Evolutionary conservation across 2,329 filamentous ascomycete species (phyloP), one percentile per base, ranked within the genome.

Genomic region (Claviceps sorghi): DNA sequence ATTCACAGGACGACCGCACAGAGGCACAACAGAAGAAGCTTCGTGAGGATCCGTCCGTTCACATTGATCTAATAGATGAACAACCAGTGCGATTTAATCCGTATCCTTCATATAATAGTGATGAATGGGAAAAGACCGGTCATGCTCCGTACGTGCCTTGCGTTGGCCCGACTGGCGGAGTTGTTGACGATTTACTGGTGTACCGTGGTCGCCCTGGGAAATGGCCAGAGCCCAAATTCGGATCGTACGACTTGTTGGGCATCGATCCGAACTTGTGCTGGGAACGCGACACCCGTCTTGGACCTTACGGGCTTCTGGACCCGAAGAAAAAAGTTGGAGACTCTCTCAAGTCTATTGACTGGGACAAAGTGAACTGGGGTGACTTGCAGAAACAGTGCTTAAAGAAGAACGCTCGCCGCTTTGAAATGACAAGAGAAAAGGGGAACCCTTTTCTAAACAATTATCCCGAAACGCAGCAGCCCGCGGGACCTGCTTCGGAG

Each of bases 331-430:
- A 75, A 51, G 67, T 72, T 3, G 65, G 64, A 55, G 65, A 62
- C 13, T 60, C 65, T 43, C 55, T 57, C 4, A 66, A 65, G 54
- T 63, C 54, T 34, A 65, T 79, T 8, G 69, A 80, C 22, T 89
- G 84, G 82, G 71, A 77, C 30, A 69, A 72, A 29, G 76, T 88
- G 34, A 75, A 79, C 56, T 93, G 87, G 87, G 83, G 83, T 15
- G 67, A 76, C 34, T 69, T 91, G 19, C 86, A 91, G 63, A 70
- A 79, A 50, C 67, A 76, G 30, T 93, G 87, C 61, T 64, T 82
- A 1, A 67, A 76, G 57, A 74, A 71, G 58, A 94, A 94, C 66
- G 72, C 76, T 53, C 76, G 77, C 40, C 79, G 88, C 21, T 93
- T 73, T 64, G 72, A 70, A 58, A 63, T 69, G 54, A 60, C 66